phyloP scores from a whole-genome alignment of 2,329 filamentous ascomycete genomes.

The Colletotrichum tanaceti region DNA sequence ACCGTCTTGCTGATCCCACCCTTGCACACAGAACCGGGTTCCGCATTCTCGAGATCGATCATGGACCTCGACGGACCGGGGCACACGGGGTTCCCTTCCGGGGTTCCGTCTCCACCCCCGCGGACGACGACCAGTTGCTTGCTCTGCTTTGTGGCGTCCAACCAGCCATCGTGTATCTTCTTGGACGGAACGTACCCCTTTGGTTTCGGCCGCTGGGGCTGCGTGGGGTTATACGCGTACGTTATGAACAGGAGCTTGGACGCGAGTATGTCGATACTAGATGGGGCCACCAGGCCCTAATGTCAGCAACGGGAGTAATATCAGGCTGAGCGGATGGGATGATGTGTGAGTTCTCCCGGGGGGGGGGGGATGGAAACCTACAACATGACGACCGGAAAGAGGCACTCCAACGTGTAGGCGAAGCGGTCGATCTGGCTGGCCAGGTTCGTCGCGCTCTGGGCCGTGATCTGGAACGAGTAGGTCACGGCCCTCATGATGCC shows the following conservation, averaged over 20 bases:
- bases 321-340: no score
- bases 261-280: slow-evolving; percentile 50
- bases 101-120: not conserved
- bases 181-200: slow-evolving; percentile 2
- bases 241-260: slow-evolving; percentile 47
- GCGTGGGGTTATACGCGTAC: not conserved
- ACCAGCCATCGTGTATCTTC: slow-evolving; percentile 8
- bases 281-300: not conserved
- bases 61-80: not conserved
- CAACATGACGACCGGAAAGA: slow-evolving; percentile 57
- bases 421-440: slow-evolving; percentile 56
- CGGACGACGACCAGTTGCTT: slow-evolving; percentile 7
- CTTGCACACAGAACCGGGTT: not conserved
- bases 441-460: slow-evolving; percentile 51
- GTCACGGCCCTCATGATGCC: slow-evolving; percentile 55
- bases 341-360: no score
- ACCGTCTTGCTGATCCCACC: slow-evolving; percentile 34
- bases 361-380: slow-evolving; percentile 41
- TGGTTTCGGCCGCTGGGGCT: not conserved
- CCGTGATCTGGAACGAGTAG: slow-evolving; percentile 53
- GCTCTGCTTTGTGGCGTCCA: slow-evolving; percentile 2
- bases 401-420: slow-evolving; percentile 55
- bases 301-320: not conserved
- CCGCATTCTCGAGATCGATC: not conserved
- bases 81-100: not conserved